Evolutionary conservation across 371 early-diverging fungal species (phyloP), one percentile per base, ranked within the genome.

Genomic region (Catenaria anguillulae): DNA sequence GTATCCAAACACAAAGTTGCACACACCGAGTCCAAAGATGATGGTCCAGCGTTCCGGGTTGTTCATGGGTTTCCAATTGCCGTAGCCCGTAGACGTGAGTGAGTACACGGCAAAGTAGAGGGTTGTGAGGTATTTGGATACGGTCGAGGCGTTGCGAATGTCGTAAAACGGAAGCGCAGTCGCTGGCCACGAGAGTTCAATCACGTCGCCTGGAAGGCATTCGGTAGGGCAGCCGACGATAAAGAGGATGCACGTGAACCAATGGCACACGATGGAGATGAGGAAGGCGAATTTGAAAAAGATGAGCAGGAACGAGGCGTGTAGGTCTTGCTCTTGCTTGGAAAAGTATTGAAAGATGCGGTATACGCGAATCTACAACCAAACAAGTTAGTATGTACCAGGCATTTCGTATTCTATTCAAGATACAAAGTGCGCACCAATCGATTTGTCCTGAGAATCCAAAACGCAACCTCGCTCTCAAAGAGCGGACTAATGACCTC

Each of bases 1-100:
- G 52, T 50, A 50, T 23, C 52, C 52, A 29, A 50, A 50, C 31
- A 50, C 52, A 29, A 50, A 50, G 17, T 50, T 50, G 52, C 52
- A 50, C 29, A 24, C 15, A 15, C 29, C 52, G 15, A 29, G 8
- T 17, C 52, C 52, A 23, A 50, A 26, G 15, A 50, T 17, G 2
- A 29, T 10, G 2, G 23, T 31, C 15, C 26, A 29, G 29, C 52
- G 52, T 31, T 50, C 52, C 31, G 26, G 15, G 52, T 26, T 12
- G 15, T 6, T 12, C 15, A 10, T 2, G 8, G 52, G 29, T 1
- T 26, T 4, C 26, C 10, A 13, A 0, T 15, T 26, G 13, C 52
- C 52, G 31, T 50, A 50, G 0, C 52, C 52, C 5, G 52, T 50
- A 1, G 52, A 21, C 15, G 52, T 15, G 2, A 50, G 26, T 8